phyloP scores from a whole-genome alignment of 2,329 filamentous ascomycete species.

The Botrytis deweyae region DNA sequence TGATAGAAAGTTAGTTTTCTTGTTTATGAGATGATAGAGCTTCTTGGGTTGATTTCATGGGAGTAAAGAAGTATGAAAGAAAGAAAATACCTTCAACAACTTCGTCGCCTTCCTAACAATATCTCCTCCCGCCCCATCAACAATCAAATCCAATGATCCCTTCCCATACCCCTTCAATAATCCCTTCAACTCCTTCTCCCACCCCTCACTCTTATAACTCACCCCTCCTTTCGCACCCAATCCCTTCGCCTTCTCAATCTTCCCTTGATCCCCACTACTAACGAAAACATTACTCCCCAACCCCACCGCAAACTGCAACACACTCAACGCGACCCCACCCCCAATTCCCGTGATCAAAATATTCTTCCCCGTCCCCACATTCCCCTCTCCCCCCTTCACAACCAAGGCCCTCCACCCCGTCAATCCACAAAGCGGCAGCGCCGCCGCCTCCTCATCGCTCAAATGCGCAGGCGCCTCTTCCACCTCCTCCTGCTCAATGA shows the following conservation, averaged over 20 bases:
- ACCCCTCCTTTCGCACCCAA: slow-evolving; percentile 83
- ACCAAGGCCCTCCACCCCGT: slow-evolving; percentile 87
- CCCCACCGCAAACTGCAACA: slow-evolving; percentile 74
- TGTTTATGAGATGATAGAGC: not conserved
- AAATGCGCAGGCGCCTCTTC: slow-evolving; percentile 76
- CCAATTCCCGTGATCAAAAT: slow-evolving; percentile 89
- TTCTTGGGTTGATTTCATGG: not conserved
- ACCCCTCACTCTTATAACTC: slow-evolving; percentile 72
- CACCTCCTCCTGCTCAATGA: slow-evolving; percentile 68
- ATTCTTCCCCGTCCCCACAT: slow-evolving; percentile 64
- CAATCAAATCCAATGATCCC: slow-evolving; percentile 74
- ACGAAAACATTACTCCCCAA: slow-evolving; percentile 49
- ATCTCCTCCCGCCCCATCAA: slow-evolving; percentile 89
- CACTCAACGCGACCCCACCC: slow-evolving; percentile 84
- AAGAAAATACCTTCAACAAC: slow-evolving; percentile 61
- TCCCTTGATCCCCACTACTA: slow-evolving; percentile 59
- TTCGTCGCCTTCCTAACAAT: slow-evolving; percentile 67
- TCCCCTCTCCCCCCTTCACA: slow-evolving; percentile 65
- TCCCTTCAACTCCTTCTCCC: slow-evolving; percentile 72
- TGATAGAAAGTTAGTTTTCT: slow-evolving; percentile 1
- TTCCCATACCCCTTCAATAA: slow-evolving; percentile 60
- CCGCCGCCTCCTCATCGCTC: slow-evolving; percentile 71
- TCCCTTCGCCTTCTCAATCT: slow-evolving; percentile 67
- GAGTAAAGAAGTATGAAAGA: not conserved
- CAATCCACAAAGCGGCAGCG: slow-evolving; percentile 68